Base-by-base conservation (phyloP, 2,329 filamentous ascomycete species). In the Talaromyces rugulosus region DNA sequence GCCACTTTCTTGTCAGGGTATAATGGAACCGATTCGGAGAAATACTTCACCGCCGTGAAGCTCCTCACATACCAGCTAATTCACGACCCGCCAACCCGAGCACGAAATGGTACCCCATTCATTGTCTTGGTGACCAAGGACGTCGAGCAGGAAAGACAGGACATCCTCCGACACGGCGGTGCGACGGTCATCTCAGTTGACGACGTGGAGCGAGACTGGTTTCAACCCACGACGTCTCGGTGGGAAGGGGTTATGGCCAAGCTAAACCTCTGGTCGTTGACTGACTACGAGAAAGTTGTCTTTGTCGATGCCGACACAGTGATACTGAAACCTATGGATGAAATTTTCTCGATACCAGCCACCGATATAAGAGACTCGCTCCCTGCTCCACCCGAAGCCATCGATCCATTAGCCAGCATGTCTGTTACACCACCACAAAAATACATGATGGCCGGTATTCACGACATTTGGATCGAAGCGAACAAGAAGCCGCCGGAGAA, bases 31-130 rank as follows among this genome's bases (percentile, higher is more conserved):
- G 50, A 53, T 16, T 53, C 50, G 5, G 50, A 53, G 50, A 53
- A 53, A 16, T 53, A 53, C 30, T 53, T 53, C 50, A 53, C 50
- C 28, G 50, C 50, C 30, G 28, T 31, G 50, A 53, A n/a, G 14
- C 54, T 56, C 33, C 57, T 66, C 4, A 44, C 59, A 12, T 66
- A 64, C 47, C 65, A 66, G 31, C 50, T 66, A 28, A 47, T 66
- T 9, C 64, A 66, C 36, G 44, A 62, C 5, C 62, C 62, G 3
- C 55, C 12, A 34, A 66, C 64, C 40, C 62, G 62, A 36, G 50
- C 64, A 2, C 16, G 23, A 30, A 14, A 60, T 12, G 50, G 56
- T n/a, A 56, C 63, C 6, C 64, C 62, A 11, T 34, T 66, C 7
- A 16, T 66, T n/a, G 50, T 66, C 16, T 27, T 63, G 7, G 65